Base-by-base conservation (phyloP, 2,329 filamentous ascomycete species). In the Sordariomycetes sp. region DNA sequence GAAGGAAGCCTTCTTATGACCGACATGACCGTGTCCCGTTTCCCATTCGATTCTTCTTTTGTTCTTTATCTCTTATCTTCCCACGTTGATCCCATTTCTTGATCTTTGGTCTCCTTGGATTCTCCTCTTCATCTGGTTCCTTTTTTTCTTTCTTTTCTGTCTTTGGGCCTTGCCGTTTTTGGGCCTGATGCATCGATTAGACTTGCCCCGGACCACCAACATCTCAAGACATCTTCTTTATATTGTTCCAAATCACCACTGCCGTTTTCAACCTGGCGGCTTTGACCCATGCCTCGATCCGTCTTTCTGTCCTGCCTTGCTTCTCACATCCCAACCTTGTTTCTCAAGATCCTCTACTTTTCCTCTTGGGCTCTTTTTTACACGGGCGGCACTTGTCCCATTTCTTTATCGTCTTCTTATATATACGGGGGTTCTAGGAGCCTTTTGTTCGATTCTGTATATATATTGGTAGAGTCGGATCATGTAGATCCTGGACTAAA, bases 131-230 rank as follows among this genome's bases (percentile, higher is more conserved):
- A n/a, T n/a, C n/a, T n/a, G n/a, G n/a, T n/a, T n/a, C n/a, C n/a
- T 36, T 58, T 17, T 58, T 55, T 17, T 51, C 39, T 22, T 57
- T 56, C 52, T 45, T 50, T 54, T 42, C 24, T n/a, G 42, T 39
- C 52, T 52, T 12, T 57, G n/a, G n/a, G 3, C 12, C 34, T 57
- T 39, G 6, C 22, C 39, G 52, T 4, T 32, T 32, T 32, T 32
- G 28, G 20, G 32, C 34, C 22, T 25, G 20, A 10, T 57, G 34
- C 20, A 53, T 32, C 28, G 28, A 42, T 25, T 39, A 58, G 39
- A 45, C n/a, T 45, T n/a, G 8, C 28, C 28, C 28, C 28, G 28
- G 3, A 8, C 3, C 28, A 32, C 28, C 28, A 32, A 32, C 28
- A 32, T 32, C 28, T 32, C 28, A 32, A 32, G 28, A 32, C 28